A percentile compares a stretch with the other conserved stretches of the same genome.
These are phyloP conservation scores for Sicyos baderoa DNA, from an alignment of 306 rosid genomes.

Conservation along the genomic window DNA sequence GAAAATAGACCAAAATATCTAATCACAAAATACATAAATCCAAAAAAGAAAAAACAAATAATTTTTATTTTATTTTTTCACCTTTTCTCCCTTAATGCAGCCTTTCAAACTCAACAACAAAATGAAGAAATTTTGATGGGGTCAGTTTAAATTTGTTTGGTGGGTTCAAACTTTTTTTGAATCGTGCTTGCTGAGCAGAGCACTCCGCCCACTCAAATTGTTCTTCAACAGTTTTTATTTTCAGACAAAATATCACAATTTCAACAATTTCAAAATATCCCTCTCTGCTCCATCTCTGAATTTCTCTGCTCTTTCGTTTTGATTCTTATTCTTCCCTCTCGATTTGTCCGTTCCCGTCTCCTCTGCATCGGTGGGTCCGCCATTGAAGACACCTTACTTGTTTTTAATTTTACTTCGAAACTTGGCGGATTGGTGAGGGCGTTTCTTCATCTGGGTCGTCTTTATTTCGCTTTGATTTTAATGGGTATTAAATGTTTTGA, in stretches of 20 bases:
- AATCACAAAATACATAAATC: conserved; percentile 16
- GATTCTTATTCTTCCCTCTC: conserved; percentile 20
- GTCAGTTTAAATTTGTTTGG: conserved; percentile 6
- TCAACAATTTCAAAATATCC: not conserved
- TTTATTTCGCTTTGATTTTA: conserved; percentile 23
- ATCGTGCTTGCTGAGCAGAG: conserved; percentile 20
- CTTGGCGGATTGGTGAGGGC: conserved; percentile 34
- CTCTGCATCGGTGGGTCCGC: conserved; percentile 36
- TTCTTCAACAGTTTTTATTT: not conserved
- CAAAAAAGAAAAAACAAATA: not conserved
- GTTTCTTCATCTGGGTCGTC: conserved; percentile 28
- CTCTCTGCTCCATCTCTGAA: not conserved
- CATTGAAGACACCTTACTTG: conserved; percentile 2
- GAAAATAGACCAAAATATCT: not conserved
- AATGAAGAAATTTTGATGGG: not conserved
- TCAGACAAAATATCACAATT: not conserved
- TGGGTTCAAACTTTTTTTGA: conserved; percentile 12
- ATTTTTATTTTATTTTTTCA: too few species aligned
- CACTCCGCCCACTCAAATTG: conserved; percentile 12
- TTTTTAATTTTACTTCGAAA: conserved; percentile 23
- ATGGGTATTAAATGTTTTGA: conserved; percentile 31
- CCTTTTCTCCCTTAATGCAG: not conserved
- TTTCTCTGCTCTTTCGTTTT: not conserved
- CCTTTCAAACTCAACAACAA: not conserved
- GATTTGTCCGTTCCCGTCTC: conserved; percentile 26